These are phyloP conservation scores for Parachlorella kessleri DNA, from an alignment of 139 green algal genomes.

Conservation along the genomic window DNA sequence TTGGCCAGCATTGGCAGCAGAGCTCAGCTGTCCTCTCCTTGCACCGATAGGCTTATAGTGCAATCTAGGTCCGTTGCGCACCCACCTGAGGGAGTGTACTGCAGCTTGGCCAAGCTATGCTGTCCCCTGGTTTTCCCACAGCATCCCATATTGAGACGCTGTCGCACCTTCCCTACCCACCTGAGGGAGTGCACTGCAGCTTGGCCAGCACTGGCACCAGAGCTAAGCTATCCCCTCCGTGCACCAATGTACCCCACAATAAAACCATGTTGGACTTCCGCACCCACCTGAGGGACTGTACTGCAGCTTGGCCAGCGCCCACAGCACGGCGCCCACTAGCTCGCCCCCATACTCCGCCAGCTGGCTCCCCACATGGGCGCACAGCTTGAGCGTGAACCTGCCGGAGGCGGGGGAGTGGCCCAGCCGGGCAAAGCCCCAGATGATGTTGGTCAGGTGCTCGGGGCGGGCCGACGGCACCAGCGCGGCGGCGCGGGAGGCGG, in stretches of 20 bases:
- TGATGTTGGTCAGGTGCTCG: not conserved
- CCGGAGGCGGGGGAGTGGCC: not conserved
- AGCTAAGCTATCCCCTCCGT: too few species aligned
- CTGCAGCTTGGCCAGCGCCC: not conserved
- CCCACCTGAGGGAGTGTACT: not conserved
- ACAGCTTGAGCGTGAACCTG: not conserved
- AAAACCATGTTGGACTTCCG: too few species aligned
- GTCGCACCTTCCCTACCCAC: too few species aligned
- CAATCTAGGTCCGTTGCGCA: too few species aligned
- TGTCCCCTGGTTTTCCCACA: too few species aligned
- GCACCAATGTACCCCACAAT: too few species aligned
- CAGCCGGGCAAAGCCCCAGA: slow-evolving; percentile 1
- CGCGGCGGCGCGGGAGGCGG: not conserved
- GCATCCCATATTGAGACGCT: too few species aligned
- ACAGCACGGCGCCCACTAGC: not conserved
- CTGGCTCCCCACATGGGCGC: not conserved
- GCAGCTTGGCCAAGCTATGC: too few species aligned
- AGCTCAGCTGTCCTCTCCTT: too few species aligned
- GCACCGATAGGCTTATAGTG: too few species aligned
- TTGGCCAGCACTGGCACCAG: not conserved
- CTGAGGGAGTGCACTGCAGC: not conserved
- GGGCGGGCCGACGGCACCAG: not conserved
- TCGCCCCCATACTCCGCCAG: not conserved
- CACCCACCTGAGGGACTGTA: not conserved
- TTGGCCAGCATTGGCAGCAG: not conserved